Evolutionary conservation across 148 eudicot genomes (phyloP).

Genomic region (Fagopyrum homotropicum): DNA sequence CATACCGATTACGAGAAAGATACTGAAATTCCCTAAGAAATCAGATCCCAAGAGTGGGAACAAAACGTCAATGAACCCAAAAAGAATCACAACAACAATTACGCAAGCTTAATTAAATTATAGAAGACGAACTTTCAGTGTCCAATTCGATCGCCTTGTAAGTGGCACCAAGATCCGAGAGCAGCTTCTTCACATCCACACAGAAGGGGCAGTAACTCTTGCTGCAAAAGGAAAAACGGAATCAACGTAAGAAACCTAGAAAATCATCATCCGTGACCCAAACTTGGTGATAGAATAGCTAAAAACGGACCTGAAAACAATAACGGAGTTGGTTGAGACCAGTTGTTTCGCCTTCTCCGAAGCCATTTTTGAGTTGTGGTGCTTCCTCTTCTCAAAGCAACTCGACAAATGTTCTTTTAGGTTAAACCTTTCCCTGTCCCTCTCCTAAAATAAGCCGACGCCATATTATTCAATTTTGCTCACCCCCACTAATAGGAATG

Average conservation of each 20-base stretch:
- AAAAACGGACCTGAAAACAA: conserved; percentile 61
- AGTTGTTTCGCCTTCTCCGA: conserved; percentile 51
- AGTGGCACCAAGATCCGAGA: conserved; percentile 30
- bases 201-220: conserved; percentile 52
- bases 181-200: conserved; percentile 33
- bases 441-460: no score
- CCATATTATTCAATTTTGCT: no score
- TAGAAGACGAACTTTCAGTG: conserved; percentile 28
- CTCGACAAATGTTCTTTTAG: neutral
- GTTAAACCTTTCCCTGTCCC: neutral
- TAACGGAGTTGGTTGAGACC: conserved; percentile 54
- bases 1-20: neutral
- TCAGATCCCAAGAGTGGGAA: neutral
- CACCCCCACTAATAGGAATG: no score
- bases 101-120: neutral
- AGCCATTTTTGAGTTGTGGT: conserved; percentile 31
- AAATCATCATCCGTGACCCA: conserved; percentile 4
- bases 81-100: neutral
- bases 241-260: neutral
- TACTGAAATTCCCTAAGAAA: neutral
- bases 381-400: neutral
- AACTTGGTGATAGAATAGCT: neutral
- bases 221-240: conserved; percentile 27
- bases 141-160: conserved; percentile 50
- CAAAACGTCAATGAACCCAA: neutral